A percentile compares a stretch with the other conserved stretches of the same genome.
Conservation (phyloP, 495 filamentous ascomycete genomes). For the Hyaloscypha variabilis region DNA sequence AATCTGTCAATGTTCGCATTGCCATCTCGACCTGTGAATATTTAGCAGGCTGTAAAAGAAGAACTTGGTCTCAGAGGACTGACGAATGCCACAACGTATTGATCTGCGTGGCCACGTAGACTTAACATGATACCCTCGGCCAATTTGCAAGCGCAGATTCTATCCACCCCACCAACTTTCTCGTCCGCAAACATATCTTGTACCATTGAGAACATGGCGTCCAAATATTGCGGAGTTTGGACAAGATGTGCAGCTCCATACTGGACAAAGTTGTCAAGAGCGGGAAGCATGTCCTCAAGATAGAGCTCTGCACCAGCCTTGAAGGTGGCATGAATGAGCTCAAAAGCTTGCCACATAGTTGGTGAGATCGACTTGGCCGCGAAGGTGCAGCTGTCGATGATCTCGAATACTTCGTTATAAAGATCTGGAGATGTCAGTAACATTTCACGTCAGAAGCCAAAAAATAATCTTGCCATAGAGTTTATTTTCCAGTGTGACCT, state of each 20-base stretch:
- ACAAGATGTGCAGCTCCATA: constrained; percentile 81
- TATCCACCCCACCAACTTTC: constrained; percentile 91
- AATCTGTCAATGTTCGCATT: constrained; percentile 74
- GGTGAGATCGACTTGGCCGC: constrained; percentile 92
- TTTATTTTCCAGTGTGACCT: constrained; percentile 95
- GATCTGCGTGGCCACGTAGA: constrained; percentile 86
- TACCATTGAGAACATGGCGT: constrained; percentile 84
- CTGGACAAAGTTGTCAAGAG: constrained; percentile 94
- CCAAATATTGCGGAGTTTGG: constrained; percentile 82
- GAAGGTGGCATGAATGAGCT: constrained; percentile 94
- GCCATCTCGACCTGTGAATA: constrained; percentile 65
- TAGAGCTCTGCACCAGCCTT: constrained; percentile 96
- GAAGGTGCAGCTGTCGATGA: constrained; percentile 99
- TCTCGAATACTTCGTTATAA: constrained; percentile 98
- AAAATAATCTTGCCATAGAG: constrained; percentile 66
- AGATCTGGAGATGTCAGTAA: constrained; percentile 53
- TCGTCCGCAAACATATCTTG: constrained; percentile 61
- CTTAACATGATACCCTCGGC: constrained; percentile 97
- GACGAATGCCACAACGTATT: constrained; percentile 78
- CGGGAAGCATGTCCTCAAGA: constrained; percentile 98
- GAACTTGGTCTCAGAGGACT: background rate
- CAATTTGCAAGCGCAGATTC: constrained; percentile 98
- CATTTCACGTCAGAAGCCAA: background rate
- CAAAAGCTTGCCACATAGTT: constrained; percentile 98
- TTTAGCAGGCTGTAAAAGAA: constrained; percentile 11